Base-by-base conservation (phyloP, 805 yeast species). In the Saccharomycodes ludwigii region DNA sequence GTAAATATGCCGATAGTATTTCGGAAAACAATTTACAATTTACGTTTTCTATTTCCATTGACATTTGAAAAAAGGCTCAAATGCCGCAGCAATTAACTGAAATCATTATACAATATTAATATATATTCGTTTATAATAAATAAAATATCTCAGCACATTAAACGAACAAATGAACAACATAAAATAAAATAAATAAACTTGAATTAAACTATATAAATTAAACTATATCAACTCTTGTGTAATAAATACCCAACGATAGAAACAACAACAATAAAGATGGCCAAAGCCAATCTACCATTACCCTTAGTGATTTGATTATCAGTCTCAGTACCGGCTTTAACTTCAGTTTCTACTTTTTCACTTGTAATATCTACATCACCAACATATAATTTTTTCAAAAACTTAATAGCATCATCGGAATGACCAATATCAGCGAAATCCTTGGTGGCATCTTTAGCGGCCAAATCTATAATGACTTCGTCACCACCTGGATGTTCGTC, bases 341-440 rank as follows among this genome's bases (percentile, higher is more conserved):
- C 37, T 11, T 51, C 49, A 25, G 32, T 34, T 24, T 39, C 39
- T 11, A 40, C 47, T n/a, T 56, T 58, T 29, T 47, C 50, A 40
- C 71, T 69, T 24, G 68, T 67, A 29, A 75, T 81, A 49, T 85
- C 86, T 32, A 88, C 66, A 32, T 68, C 76, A 42, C 98, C 98
- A 37, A 91, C 68, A 43, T 69, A 63, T 50, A 84, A 61, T 24
- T 69, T 73, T 27, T 60, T 65, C 47, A 91, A 64, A 44, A 78
- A 65, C 46, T 78, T 91, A 45, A 76, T 74, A 24, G 99, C 97
- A 44, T 86, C 95, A 40, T 86, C 96, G 21, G 97, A 84, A 61
- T 91, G 99, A 21, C 99, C 99, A 52, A 91, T 86, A 47, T 88
- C 96, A 6, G 76, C 73, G 68, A 88, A 69, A 29, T 84, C 74